Base-by-base conservation (phyloP, 169 alveolate species). In the Toxoplasma gondii region DNA sequence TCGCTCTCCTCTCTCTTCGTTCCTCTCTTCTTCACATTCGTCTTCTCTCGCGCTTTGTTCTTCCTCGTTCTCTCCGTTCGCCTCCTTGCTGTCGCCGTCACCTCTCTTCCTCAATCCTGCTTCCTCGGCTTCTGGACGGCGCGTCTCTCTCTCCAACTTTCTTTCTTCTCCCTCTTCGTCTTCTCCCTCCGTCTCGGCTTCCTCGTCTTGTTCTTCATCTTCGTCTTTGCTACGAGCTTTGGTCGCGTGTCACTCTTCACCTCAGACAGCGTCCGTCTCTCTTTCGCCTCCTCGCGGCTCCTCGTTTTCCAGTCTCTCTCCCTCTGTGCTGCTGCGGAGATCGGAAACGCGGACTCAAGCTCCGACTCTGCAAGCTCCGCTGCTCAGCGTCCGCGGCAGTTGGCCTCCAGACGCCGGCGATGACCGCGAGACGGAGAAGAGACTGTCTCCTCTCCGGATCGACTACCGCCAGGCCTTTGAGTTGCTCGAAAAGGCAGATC, bases 401-500 rank as follows among this genome's bases (percentile, higher is more conserved):
- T 2, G 38, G 81, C 34, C 81, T 9, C 36, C 84, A n/a, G 39
- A 36, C 7, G 84, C 44, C 39, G 43, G 43, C 84, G 43, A 36
- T 44, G 45, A 36, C 84, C 24, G 45, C 24, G 24, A 74, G 84
- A 44, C 34, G 67, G 22, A 82, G 64, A 82, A 39, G 90, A 82
- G 41, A 36, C 90, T 82, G 43, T 29, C 90, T 22, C 90, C 90
- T 24, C 90, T 82, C 54, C 53, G 41, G 36, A 82, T 82, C 24
- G 90, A 82, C 24, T 82, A 82, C 41, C 67, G 64, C 27, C 38
- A 82, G 36, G 90, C 90, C 36, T 82, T 82, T 43, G 90, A 82
- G 69, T 36, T 82, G 12, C 90, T 82, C 41, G 90, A 82, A 38
- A 64, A 82, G 64, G 90, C 90, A 27, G 90, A 82, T 67, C 90